Percentiles rank a stretch among this genome's conserved stretches.
phyloP scores from a whole-genome alignment of 805 yeast genomes.

The Scheffersomyces stipitis region DNA sequence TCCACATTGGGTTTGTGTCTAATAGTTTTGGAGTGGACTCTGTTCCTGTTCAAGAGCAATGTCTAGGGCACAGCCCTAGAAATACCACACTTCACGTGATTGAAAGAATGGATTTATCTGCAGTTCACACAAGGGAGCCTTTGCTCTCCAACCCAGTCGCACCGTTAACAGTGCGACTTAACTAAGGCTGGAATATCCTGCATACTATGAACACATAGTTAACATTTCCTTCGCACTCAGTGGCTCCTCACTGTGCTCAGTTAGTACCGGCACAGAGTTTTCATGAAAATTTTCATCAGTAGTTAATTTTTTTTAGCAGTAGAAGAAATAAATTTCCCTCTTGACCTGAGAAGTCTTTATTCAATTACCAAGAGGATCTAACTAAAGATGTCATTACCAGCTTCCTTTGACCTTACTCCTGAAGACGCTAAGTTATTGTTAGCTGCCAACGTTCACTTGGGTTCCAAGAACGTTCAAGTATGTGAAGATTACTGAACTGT shows the following conservation, averaged over 20 bases:
- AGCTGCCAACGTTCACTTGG: conserved; percentile 99
- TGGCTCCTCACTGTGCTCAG: background rate
- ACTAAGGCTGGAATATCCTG: too few relatives aligned
- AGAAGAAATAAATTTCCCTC: background rate
- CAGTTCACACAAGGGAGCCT: too few relatives aligned
- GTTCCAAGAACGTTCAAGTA: conserved; percentile 99
- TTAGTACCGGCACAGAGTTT: conserved; percentile 2
- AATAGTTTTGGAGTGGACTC: too few relatives aligned
- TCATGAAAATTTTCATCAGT: conserved; percentile 3
- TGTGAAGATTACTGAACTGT: conserved; percentile 45
- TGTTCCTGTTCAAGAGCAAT: too few relatives aligned
- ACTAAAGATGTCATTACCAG: conserved; percentile 71
- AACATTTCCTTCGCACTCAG: too few relatives aligned
- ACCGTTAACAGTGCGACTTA: too few relatives aligned
- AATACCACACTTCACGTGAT: too few relatives aligned
- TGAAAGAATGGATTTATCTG: too few relatives aligned
- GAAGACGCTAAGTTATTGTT: conserved; percentile 98
- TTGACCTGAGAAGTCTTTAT: background rate
- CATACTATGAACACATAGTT: too few relatives aligned
- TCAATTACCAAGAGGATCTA: background rate
- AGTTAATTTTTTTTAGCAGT: conserved; percentile 1
- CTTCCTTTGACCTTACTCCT: conserved; percentile 88
- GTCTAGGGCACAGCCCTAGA: too few relatives aligned
- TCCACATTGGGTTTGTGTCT: too few relatives aligned
- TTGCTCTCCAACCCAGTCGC: too few relatives aligned